Percentiles rank a stretch among this genome's conserved stretches.
Conservation (phyloP, 2,329 filamentous ascomycete genomes). For the Aspergillus cejpii region DNA sequence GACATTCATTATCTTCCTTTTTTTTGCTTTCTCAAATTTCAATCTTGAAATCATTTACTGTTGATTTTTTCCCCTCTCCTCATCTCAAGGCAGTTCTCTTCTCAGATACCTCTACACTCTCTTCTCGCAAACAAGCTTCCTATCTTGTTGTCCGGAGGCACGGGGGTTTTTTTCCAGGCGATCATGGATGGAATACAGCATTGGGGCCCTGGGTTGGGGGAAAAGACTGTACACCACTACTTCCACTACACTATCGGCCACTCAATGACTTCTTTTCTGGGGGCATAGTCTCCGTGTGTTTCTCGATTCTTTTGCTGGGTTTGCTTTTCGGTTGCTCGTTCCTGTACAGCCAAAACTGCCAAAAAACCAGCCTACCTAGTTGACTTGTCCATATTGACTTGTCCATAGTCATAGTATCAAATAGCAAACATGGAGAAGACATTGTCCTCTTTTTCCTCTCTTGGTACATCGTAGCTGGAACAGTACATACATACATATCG, state of each 20-base stretch:
- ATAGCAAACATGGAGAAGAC: too few relatives aligned
- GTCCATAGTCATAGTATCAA: background rate
- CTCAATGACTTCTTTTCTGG: background rate
- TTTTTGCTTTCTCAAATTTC: background rate
- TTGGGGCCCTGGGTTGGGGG: background rate
- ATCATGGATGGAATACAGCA: background rate
- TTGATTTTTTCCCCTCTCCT: background rate
- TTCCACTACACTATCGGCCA: background rate
- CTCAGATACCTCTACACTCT: too few relatives aligned
- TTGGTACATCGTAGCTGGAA: background rate
- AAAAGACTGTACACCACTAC: conserved; percentile 6
- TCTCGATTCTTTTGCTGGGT: background rate
- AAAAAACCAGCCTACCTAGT: background rate
- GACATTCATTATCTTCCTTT: background rate
- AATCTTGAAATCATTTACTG: background rate
- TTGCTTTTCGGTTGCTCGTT: background rate
- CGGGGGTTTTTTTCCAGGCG: background rate
- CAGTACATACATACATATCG: too few relatives aligned
- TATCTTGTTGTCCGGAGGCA: too few relatives aligned
- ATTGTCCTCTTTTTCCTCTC: too few relatives aligned
- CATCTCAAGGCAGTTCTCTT: background rate
- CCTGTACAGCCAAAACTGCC: background rate
- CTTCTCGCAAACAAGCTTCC: too few relatives aligned
- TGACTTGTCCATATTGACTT: background rate
- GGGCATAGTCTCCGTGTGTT: background rate